These are phyloP conservation scores for Carex myosuroides DNA, from an alignment of 176 grass and related monocot genomes.

Conservation along the genomic window DNA sequence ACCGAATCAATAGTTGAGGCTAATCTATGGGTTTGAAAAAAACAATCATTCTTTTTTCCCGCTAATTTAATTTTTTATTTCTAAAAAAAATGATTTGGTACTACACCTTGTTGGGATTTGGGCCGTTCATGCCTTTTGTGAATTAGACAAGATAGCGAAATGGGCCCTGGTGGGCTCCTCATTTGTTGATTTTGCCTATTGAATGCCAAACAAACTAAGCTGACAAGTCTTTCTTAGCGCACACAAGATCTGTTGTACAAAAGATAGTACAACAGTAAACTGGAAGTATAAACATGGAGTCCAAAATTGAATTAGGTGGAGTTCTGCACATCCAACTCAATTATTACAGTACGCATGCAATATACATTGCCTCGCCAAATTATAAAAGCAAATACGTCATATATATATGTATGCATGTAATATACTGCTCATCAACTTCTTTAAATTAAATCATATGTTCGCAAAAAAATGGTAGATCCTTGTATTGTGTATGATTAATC, in stretches of 20 bases:
- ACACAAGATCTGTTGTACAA: background rate
- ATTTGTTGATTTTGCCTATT: background rate
- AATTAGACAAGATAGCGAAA: background rate
- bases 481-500: slow-evolving; percentile 44
- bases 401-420: too few relatives aligned
- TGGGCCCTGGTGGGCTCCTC: background rate
- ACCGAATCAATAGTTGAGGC: too few relatives aligned
- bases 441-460: slow-evolving; percentile 24
- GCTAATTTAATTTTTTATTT: too few relatives aligned
- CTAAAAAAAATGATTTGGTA: too few relatives aligned
- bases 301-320: too few relatives aligned
- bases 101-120: too few relatives aligned
- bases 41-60: too few relatives aligned
- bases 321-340: background rate
- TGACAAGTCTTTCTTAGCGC: background rate
- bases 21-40: too few relatives aligned
- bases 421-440: background rate
- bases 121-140: background rate
- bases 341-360: background rate
- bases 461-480: slow-evolving; percentile 66
- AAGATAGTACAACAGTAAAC: too few relatives aligned
- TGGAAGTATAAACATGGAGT: too few relatives aligned
- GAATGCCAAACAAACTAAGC: background rate
- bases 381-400: background rate
- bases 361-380: background rate